Base-by-base conservation (phyloP, 169 alveolate species). In the Theileria annulata region DNA sequence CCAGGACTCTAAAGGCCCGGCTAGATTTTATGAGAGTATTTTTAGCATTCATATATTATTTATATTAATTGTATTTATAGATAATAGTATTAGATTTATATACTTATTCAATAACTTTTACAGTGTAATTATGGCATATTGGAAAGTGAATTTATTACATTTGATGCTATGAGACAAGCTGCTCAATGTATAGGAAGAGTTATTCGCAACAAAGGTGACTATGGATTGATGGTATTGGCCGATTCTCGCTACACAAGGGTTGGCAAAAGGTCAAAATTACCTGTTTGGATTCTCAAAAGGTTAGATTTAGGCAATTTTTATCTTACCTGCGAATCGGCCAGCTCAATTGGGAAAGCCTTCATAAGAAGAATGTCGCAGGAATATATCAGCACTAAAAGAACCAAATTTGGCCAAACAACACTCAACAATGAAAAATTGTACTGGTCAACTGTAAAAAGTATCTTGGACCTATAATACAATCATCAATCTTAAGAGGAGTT, bases 91-190 rank as follows among this genome's bases (percentile, higher is more conserved):
- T 48, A 79, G 69, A 47, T 78, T 80, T 56, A 71, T 75, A 47
- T 66, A 33, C 67, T 79, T 79, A 76, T 59, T 87, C 68, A 77
- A 87, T 71, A n/a, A 70, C 47, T n/a, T 56, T 47, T 56, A 21
- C 82, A 87, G 92, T 96, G 94, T 71, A 95, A 95, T 67, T 95
- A 95, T 81, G 95, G 95, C 69, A 95, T 97, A 27, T 91, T 94
- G 74, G 99, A 98, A 86, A 94, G 92, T 76, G 99, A 98, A 80
- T 98, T 97, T 77, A 88, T 98, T 31, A 96, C 98, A 31, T 98
- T 98, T 85, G 99, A 98, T 83, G 99, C 99, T 2, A 97, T 98
- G 99, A 94, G 99, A 28, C 98, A 95, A 92, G 97, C 99, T 25
- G 96, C 99, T 12, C 98, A 98, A 80, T 98, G 99, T 77, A 97